Base-by-base conservation (phyloP, 1,139 yeast species). In the Kodamaea alishanica region DNA sequence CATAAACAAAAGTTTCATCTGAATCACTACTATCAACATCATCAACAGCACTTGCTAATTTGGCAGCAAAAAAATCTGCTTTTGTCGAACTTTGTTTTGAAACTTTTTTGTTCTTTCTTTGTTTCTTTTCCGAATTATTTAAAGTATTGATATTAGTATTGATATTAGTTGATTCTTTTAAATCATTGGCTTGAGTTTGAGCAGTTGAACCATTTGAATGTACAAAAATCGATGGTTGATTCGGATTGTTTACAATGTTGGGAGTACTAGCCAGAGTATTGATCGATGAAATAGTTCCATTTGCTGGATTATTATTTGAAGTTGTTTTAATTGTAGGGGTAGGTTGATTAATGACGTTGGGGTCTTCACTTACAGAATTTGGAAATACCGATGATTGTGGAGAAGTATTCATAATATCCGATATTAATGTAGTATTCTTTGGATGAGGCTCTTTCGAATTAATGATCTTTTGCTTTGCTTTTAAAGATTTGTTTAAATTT, bases 1-100 rank as follows among this genome's bases (percentile, higher is more conserved):
- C 97, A 58, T 90, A 90, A 8, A 90, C 96, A 70, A 90, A 90
- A 1, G 96, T 87, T 59, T 92, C 97, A 51, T 89, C 96, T 31
- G 90, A 81, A 57, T 88, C 97, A 30, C 90, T 82, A 33, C 84
- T 78, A 43, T 85, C 89, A 23, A 79, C 88, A 51, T 88, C 96
- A 50, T 87, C 96, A 6, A 90, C 95, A 1, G 97, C 97, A 47
- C 89, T 83, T 6, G 97, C 97, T 46, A 90, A 68, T 51, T 84
- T 84, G 0, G 97, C 97, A 8, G 97, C 97, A 63, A 90, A 90
- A 42, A 87, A 81, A 54, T 90, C 97, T 0, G 96, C 92, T 55
- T 89, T 77, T 5, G 95, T 70, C 31, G 64, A 75, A 48, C 48
- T 50, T 33, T 54, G 54, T 22, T 50, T 50, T 12, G 52, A 42